Conservation (phyloP, 768 basidiomycete genomes). For the Naganishia vaughanmartiniae region DNA sequence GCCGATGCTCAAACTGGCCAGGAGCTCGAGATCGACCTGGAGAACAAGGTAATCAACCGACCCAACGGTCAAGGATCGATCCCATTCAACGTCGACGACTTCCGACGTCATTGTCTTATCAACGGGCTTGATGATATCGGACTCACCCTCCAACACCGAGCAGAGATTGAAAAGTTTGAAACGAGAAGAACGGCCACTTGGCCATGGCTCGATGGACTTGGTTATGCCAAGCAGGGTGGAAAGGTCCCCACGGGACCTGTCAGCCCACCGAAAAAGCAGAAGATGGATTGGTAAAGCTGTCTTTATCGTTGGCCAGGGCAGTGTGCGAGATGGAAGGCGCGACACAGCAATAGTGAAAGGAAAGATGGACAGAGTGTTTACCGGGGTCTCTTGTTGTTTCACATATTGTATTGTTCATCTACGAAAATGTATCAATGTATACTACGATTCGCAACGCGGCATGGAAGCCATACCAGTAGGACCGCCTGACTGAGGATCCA, state of each 20-base stretch:
- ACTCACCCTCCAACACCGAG: conserved; percentile 78
- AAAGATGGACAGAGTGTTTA: neutral
- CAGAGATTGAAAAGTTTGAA: conserved; percentile 77
- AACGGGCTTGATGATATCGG: conserved; percentile 97
- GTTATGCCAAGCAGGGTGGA: conserved; percentile 66
- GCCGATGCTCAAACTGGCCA: conserved; percentile 72
- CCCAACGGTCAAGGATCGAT: conserved; percentile 67
- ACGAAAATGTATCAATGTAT: conserved; percentile 9
- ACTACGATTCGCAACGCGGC: neutral
- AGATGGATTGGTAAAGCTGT: conserved; percentile 51
- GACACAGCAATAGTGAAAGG: neutral
- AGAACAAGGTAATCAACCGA: conserved; percentile 69
- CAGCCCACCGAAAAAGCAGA: conserved; percentile 40
- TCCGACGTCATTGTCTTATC: conserved; percentile 87
- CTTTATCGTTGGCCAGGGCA: neutral
- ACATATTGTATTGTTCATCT: conserved; percentile 2
- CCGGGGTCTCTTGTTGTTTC: neutral
- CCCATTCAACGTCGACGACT: conserved; percentile 76
- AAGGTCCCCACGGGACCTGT: conserved; percentile 49
- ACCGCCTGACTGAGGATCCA: no score
- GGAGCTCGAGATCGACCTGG: conserved; percentile 79
- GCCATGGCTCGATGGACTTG: conserved; percentile 97
- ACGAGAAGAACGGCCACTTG: conserved; percentile 68
- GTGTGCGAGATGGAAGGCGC: neutral
- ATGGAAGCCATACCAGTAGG: no score